Evolutionary conservation across 2,329 filamentous ascomycete species (phyloP).

Genomic region (Dothideomycetidae sp.): DNA sequence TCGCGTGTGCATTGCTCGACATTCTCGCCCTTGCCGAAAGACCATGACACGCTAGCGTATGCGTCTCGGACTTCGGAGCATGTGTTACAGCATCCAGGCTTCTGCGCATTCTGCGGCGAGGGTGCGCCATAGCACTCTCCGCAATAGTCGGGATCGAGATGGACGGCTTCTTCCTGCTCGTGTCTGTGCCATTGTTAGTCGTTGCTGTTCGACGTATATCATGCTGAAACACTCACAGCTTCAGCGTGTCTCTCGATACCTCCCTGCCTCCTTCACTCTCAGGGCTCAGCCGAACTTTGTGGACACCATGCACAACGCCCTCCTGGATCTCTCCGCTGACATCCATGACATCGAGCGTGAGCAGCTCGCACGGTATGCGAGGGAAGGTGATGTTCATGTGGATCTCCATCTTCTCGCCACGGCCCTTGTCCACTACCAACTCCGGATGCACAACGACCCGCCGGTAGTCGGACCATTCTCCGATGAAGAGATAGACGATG

Average conservation of each 20-base stretch:
- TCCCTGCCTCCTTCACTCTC: constrained; percentile 59
- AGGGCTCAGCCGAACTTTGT: constrained; percentile 70
- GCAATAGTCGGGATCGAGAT: constrained; percentile 86
- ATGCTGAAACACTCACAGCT: constrained; percentile 41
- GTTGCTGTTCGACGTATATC: background rate
- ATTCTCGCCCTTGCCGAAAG: constrained; percentile 79
- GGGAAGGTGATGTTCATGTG: constrained; percentile 96
- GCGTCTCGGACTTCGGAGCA: constrained; percentile 95
- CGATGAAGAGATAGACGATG: constrained; percentile 77
- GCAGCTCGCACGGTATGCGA: constrained; percentile 79
- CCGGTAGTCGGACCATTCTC: constrained; percentile 92
- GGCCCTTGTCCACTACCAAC: constrained; percentile 87
- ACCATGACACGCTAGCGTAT: constrained; percentile 80
- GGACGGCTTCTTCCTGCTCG: constrained; percentile 51
- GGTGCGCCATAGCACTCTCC: constrained; percentile 82
- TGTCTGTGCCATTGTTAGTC: constrained; percentile 46
- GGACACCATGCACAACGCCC: constrained; percentile 82
- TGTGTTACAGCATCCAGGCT: constrained; percentile 88
- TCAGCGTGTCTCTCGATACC: constrained; percentile 55
- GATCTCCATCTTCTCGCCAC: constrained; percentile 98
- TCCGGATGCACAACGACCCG: constrained; percentile 78
- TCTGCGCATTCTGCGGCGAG: constrained; percentile 54
- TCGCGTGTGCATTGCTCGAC: constrained; percentile 94
- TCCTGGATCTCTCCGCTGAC: constrained; percentile 94
- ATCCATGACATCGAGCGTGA: constrained; percentile 98